Evolutionary conservation across 1,139 yeast species (phyloP).

Genomic region (Hemisphaericaspora xylofermentans): DNA sequence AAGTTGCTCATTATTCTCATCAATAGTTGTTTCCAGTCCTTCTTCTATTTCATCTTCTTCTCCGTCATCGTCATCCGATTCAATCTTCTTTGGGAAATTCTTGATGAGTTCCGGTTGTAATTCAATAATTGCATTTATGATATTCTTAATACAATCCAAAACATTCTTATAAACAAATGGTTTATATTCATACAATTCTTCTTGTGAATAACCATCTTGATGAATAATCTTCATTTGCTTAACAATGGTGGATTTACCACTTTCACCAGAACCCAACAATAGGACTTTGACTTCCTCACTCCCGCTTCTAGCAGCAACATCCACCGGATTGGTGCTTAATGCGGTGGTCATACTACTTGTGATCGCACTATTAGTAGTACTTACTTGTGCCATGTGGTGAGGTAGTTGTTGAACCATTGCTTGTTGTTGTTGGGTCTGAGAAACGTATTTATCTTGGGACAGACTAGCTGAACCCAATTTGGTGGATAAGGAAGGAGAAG

Average conservation of each 20-base stretch:
- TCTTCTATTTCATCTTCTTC: slow-evolving; percentile 8
- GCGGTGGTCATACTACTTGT: neutral
- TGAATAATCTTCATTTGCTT: slow-evolving; percentile 75
- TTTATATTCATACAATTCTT: slow-evolving; percentile 63
- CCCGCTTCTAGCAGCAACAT: slow-evolving; percentile 12
- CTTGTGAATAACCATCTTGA: slow-evolving; percentile 64
- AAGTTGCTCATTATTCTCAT: slow-evolving; percentile 13
- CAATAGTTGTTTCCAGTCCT: slow-evolving; percentile 6
- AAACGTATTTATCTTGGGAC: slow-evolving; percentile 8
- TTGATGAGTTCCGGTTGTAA: slow-evolving; percentile 49
- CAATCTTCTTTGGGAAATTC: slow-evolving; percentile 20
- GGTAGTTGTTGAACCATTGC: slow-evolving; percentile 3
- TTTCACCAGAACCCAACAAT: slow-evolving; percentile 74
- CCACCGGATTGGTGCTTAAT: slow-evolving; percentile 13
- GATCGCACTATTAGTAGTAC: slow-evolving; percentile 1
- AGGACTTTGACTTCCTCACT: slow-evolving; percentile 58
- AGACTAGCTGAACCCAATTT: slow-evolving; percentile 9
- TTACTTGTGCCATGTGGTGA: neutral
- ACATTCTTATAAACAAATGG: slow-evolving; percentile 71
- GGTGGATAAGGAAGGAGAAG: slow-evolving; percentile 2
- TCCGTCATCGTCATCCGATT: slow-evolving; percentile 4
- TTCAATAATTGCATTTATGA: slow-evolving; percentile 56
- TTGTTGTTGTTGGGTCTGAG: slow-evolving; percentile 6
- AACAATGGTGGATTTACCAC: slow-evolving; percentile 75
- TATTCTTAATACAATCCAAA: slow-evolving; percentile 62